A percentile compares a stretch with the other conserved stretches of the same genome.
These are phyloP conservation scores for Aegilops tauschii DNA, from an alignment of 176 grass and related monocot species.

Conservation along the genomic window DNA sequence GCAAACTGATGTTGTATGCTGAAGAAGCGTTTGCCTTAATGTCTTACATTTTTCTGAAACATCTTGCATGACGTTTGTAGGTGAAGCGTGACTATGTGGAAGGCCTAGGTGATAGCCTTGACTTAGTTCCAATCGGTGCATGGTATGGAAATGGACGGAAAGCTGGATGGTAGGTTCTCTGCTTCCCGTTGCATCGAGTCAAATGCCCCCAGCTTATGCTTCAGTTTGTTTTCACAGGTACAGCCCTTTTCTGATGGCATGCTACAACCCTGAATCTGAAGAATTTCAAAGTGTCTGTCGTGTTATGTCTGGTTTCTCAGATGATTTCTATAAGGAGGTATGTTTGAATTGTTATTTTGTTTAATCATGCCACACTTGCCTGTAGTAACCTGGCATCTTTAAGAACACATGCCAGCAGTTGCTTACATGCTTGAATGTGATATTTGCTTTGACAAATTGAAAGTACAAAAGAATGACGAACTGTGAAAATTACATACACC, in stretches of 20 bases:
- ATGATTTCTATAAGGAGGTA: conserved; percentile 95
- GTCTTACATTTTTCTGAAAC: conserved; percentile 24
- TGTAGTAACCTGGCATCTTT: conserved; percentile 14
- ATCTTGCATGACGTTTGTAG: conserved; percentile 32
- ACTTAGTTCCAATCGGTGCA: conserved; percentile 87
- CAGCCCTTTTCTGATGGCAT: conserved; percentile 98
- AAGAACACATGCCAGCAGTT: background rate
- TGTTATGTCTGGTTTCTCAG: conserved; percentile 96
- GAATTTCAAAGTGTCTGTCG: conserved; percentile 94
- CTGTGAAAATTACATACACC: background rate
- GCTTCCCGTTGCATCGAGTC: background rate
- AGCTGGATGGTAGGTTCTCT: conserved; percentile 73
- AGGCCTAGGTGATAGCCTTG: conserved; percentile 84
- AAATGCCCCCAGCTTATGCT: background rate
- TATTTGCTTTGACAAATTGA: background rate
- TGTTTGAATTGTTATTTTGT: conserved; percentile 13
- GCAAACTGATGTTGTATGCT: conserved; percentile 7
- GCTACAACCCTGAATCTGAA: conserved; percentile 90
- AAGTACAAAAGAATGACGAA: background rate
- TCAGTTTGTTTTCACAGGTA: conserved; percentile 56
- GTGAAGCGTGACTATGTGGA: conserved; percentile 97
- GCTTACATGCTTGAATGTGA: background rate
- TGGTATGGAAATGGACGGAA: conserved; percentile 96
- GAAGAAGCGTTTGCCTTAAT: background rate
- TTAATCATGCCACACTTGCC: background rate